phyloP scores from a whole-genome alignment of 1,139 yeast genomes.

The Geotrichum bryndzae region DNA sequence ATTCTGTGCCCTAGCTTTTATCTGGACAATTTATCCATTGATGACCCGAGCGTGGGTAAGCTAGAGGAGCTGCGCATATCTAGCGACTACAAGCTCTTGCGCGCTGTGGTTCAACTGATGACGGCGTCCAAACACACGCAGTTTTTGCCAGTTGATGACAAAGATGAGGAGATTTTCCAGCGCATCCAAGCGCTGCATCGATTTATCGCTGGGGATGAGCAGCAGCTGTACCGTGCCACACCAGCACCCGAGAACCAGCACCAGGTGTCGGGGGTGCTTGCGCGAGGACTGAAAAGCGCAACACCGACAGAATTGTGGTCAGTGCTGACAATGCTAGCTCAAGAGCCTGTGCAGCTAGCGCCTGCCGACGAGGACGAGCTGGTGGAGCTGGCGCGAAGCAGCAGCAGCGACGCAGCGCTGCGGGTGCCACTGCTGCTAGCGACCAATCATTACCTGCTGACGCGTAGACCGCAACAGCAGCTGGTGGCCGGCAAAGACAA shows the following conservation, averaged over 20 bases:
- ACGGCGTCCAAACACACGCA: constrained; percentile 21
- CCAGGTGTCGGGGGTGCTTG: not conserved
- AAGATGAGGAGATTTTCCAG: constrained; percentile 23
- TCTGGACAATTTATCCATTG: constrained; percentile 26
- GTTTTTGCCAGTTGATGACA: constrained; percentile 25
- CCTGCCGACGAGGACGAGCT: constrained; percentile 2
- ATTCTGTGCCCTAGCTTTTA: constrained; percentile 23
- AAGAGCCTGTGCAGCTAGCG: not conserved
- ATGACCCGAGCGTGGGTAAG: constrained; percentile 28
- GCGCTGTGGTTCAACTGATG: constrained; percentile 32
- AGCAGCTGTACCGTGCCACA: not conserved
- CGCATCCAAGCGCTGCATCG: constrained; percentile 23
- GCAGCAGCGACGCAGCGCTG: not conserved
- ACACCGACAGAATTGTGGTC: not conserved
- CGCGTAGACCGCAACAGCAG: constrained; percentile 11
- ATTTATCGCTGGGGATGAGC: constrained; percentile 16
- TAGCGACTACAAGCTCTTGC: constrained; percentile 32
- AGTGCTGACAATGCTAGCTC: not conserved
- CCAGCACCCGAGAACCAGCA: not conserved
- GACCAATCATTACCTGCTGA: constrained; percentile 9
- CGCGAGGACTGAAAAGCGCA: not conserved
- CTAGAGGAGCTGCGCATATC: constrained; percentile 36
- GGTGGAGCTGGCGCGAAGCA: constrained; percentile 1
- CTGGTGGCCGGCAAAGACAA: constrained; percentile 7
- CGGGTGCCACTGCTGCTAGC: constrained; percentile 21